Conservation (phyloP, 163 green algal species). For the Scenedesmus sp. region DNA sequence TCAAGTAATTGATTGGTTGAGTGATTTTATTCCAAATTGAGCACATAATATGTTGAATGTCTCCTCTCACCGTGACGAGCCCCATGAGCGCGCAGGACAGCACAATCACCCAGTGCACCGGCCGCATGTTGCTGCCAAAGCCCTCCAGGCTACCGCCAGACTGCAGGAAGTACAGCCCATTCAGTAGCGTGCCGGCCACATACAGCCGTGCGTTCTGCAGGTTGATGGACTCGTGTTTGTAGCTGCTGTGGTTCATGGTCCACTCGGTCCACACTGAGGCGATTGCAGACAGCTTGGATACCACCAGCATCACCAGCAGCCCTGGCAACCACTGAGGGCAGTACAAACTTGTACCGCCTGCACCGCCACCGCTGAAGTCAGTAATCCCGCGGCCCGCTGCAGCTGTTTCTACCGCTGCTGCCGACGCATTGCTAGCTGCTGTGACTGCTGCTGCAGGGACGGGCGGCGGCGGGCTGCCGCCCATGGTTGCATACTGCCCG, state of each 20-base stretch:
- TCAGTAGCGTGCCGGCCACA: background rate
- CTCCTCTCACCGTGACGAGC: background rate
- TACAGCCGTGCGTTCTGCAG: slow-evolving; percentile 24
- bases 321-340: background rate
- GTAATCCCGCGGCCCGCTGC: background rate
- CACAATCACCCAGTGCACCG: slow-evolving; percentile 4
- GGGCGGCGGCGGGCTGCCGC: too few relatives aligned
- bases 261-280: slow-evolving; percentile 12
- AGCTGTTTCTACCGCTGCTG: background rate
- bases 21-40: too few relatives aligned
- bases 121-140: background rate
- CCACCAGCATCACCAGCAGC: background rate
- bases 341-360: too few relatives aligned
- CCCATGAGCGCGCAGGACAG: background rate
- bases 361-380: too few relatives aligned
- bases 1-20: too few relatives aligned
- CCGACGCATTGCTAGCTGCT: background rate
- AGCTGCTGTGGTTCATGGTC: slow-evolving; percentile 10
- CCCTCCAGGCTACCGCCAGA: background rate
- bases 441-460: background rate
- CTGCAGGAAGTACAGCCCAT: background rate
- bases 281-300: background rate
- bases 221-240: slow-evolving; percentile 16
- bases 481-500: background rate
- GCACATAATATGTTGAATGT: background rate